Evolutionary conservation across 139 green algal species (phyloP), one percentile per base, ranked within the genome.

Genomic region (Dunaliella sp.): DNA sequence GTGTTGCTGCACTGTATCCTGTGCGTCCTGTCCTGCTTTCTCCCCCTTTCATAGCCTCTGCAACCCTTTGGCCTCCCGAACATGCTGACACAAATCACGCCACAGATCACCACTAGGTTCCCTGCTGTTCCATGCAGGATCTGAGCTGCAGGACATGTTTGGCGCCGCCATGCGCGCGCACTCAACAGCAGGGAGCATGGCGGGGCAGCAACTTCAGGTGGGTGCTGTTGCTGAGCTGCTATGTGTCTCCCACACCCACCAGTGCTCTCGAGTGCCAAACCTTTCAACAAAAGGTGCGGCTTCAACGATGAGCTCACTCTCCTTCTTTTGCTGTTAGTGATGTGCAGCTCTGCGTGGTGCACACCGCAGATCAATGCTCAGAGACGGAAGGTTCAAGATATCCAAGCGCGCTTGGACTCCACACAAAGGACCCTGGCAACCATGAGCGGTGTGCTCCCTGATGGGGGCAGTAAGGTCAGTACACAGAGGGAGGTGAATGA

Each of bases 391-490:
- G 36, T 83, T 77, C 80, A 86, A 12, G 77, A 87, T 57, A 33
- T 83, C 28, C 36, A 86, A 59, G 38, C 77, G 37, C 2, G 81
- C 22, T 77, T 84, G n/a, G 72, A 87, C n/a, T 83, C 36, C 36
- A 76, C 1, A 48, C 59, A 34, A 26, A 2, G 72, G 34, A 76
- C 81, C 0, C 25, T 83, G 25, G 36, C 24, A 0, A 59, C 7
- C 1, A 12, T 87, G n/a, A 72, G 34, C 0, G 16, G 12, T 0
- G 77, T 21, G 16, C 85, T 93, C 82, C 83, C 86, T 1, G 91
- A 94, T 38, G 86, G 91, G 21, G 90, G 90, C 1, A 79, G 75
- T 32, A 91, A 91, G 88, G 89, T 92, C 33, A 84, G 85, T 7
- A 65, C 48, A 65, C 7, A 16, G 16, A 65, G 48, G 16, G 16